Evolutionary conservation across 2,329 filamentous ascomycete genomes (phyloP), one percentile per base, ranked within the genome.

Genomic region (Cladosporium sphaerospermum): DNA sequence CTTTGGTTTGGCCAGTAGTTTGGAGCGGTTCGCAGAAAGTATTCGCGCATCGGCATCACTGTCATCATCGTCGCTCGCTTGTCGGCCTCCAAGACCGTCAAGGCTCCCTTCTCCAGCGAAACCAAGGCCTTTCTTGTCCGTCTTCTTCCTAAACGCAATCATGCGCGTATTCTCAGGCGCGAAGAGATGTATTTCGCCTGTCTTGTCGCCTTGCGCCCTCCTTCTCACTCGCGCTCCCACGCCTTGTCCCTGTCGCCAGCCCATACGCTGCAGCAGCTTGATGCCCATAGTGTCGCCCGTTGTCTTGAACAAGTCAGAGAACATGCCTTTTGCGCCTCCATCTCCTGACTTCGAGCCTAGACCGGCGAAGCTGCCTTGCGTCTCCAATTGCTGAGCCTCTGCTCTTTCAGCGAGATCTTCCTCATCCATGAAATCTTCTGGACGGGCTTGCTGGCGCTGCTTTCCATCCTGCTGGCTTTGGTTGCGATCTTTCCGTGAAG

Each of bases 371-470:
- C 79, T 80, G 50, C 83, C 78, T 0, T 82, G 78, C 0, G 88
- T 95, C 62, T 92, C 81, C 33, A 96, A 72, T 56, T 80, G 80
- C 62, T 84, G 82, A 2, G 86, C 78, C 69, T 96, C 90, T 54
- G 87, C 89, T 0, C 85, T 87, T 67, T 96, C 90, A 6, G 86
- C 88, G 33, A 95, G 75, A 69, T 99, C 93, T 68, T 99, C 93
- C 40, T 96, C 92, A 64, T 99, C 93, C 93, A 99, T 99, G 62
- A 91, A 97, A 66, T 97, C 91, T 69, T 97, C 90, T 0, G 84
- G 81, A 45, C 84, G 82, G 66, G 88, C 84, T 57, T 78, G 71
- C 65, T 87, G 83, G 58, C 78, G 69, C 2, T 72, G 61, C 42
- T 58, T 57, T 31, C 54, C 67, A 57, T 80, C 77, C n/a, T 75